Evolutionary conservation across 352 stramenopile species (phyloP).

Genomic region (Globisporangium emineosum): DNA sequence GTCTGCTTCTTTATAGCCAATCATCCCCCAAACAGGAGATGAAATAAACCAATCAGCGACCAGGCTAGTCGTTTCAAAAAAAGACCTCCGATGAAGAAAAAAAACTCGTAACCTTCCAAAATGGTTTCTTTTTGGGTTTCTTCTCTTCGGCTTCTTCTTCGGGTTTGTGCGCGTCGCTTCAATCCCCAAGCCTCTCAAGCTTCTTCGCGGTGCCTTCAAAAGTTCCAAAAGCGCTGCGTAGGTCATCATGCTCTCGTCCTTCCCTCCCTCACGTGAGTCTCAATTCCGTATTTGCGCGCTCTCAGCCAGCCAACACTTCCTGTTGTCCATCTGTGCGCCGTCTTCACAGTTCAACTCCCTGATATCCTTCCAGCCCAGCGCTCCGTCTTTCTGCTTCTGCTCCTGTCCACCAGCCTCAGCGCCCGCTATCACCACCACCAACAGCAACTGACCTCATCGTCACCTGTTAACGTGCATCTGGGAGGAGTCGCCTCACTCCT

Average conservation of each 20-base stretch:
- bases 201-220: not conserved
- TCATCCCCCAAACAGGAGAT: not conserved
- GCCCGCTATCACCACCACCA: not conserved
- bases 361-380: not conserved
- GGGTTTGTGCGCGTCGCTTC: not conserved
- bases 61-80: constrained; percentile 3
- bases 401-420: not conserved
- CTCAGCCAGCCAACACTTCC: not conserved
- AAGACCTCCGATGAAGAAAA: not conserved
- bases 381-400: not conserved
- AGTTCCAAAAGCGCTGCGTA: not conserved
- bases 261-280: not conserved
- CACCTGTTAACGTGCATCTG: constrained; percentile 4
- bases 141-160: not conserved
- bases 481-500: not conserved
- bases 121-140: not conserved
- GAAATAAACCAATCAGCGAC: not conserved
- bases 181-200: not conserved
- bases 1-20: not conserved
- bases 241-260: not conserved
- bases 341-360: not conserved
- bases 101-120: not conserved
- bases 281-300: constrained; percentile 7
- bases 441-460: not conserved
- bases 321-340: not conserved